A percentile compares a stretch with the other conserved stretches of the same genome.
These are phyloP conservation scores for Aspergillus chevalieri DNA, from an alignment of 2,329 filamentous ascomycete species.

Conservation along the genomic window DNA sequence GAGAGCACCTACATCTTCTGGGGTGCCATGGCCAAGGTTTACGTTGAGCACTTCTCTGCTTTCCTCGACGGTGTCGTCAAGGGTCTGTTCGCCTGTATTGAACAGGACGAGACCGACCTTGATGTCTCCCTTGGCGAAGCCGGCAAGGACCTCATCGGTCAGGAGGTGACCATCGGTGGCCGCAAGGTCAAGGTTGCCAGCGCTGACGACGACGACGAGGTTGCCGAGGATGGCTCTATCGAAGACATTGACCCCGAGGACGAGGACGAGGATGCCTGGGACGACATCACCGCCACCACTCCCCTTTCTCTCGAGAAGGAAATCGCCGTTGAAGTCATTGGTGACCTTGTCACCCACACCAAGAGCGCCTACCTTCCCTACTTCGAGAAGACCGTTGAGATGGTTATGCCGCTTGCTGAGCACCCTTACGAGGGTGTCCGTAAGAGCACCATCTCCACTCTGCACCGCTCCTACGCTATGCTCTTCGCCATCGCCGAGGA, in stretches of 20 bases:
- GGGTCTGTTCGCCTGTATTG: constrained; percentile 71
- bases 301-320: constrained; percentile 94
- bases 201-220: constrained; percentile 51
- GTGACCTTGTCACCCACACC: constrained; percentile 83
- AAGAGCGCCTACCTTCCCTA: constrained; percentile 75
- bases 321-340: constrained; percentile 89
- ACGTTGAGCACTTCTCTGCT: constrained; percentile 58
- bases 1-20: constrained; percentile 97
- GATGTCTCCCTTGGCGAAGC: constrained; percentile 70
- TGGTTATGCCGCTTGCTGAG: constrained; percentile 71
- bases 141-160: constrained; percentile 65
- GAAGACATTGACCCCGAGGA: constrained; percentile 60
- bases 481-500: constrained; percentile 85
- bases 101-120: constrained; percentile 79
- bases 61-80: constrained; percentile 44
- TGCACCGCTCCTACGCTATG: constrained; percentile 90
- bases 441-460: constrained; percentile 81
- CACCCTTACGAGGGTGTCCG: constrained; percentile 91
- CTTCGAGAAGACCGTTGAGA: constrained; percentile 81
- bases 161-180: constrained; percentile 70
- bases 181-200: constrained; percentile 79
- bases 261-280: constrained; percentile 76
- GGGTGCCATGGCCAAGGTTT: constrained; percentile 91
- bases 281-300: constrained; percentile 76
- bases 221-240: constrained; percentile 51